Evolutionary conservation across 2,329 filamentous ascomycete species (phyloP).

Genomic region (Onygenales sp.): DNA sequence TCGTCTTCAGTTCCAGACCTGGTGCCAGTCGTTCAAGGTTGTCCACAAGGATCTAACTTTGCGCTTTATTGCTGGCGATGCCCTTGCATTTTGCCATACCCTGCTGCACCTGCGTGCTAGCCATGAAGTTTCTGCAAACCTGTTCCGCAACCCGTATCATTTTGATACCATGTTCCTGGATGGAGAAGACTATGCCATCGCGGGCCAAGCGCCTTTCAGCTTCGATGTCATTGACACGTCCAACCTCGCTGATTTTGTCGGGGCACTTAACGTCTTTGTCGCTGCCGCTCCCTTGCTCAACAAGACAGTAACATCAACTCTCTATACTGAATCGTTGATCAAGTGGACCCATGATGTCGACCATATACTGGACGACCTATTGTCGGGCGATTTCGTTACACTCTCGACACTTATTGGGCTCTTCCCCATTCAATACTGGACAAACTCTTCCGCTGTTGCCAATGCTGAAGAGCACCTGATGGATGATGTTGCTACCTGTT

Average conservation of each 20-base stretch:
- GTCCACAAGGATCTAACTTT: conserved; percentile 26
- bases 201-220: conserved; percentile 24
- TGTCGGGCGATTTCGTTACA: conserved; percentile 40
- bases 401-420: conserved; percentile 45
- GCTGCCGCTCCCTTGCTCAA: conserved; percentile 41
- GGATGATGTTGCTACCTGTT: conserved; percentile 20
- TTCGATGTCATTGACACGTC: conserved; percentile 52
- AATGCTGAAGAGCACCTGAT: conserved; percentile 18
- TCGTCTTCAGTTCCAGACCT: conserved; percentile 16
- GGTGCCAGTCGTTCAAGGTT: conserved; percentile 14
- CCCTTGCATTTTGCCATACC: conserved; percentile 43
- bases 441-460: conserved; percentile 28
- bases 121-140: conserved; percentile 25
- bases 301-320: conserved; percentile 32
- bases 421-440: conserved; percentile 41
- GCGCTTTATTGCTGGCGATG: conserved; percentile 41
- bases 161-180: conserved; percentile 35
- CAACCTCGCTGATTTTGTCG: conserved; percentile 37
- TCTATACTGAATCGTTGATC: conserved; percentile 42
- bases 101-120: conserved; percentile 35
- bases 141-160: conserved; percentile 36
- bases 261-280: conserved; percentile 37
- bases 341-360: conserved; percentile 21
- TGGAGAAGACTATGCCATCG: conserved; percentile 28
- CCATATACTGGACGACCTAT: conserved; percentile 30